Conservation (phyloP, 306 rosid genomes). For the Sindora glabra region DNA sequence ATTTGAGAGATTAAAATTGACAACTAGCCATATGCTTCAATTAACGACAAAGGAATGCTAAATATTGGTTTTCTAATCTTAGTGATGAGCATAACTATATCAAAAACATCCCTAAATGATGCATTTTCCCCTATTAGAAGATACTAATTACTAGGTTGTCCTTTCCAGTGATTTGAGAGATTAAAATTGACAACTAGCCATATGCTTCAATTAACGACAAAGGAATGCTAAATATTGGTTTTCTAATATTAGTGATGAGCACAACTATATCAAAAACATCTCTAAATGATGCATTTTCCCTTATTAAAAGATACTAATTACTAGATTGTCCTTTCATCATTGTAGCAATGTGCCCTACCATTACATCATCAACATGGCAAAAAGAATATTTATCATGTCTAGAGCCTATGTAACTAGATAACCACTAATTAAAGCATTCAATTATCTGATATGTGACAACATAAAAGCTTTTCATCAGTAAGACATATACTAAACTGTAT, state of each 20-base stretch:
- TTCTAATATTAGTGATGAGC: conserved; percentile 44
- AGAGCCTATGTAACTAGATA: conserved; percentile 75
- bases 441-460: conserved; percentile 33
- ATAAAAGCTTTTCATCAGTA: not conserved
- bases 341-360: conserved; percentile 71
- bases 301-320: conserved; percentile 63
- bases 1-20: conserved; percentile 49
- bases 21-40: conserved; percentile 66
- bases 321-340: conserved; percentile 61
- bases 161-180: conserved; percentile 59
- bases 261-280: conserved; percentile 75
- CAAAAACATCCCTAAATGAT: conserved; percentile 65
- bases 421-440: conserved; percentile 73
- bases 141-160: conserved; percentile 61
- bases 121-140: conserved; percentile 85
- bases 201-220: conserved; percentile 65
- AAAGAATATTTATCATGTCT: conserved; percentile 66
- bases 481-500: not conserved
- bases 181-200: conserved; percentile 53
- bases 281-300: conserved; percentile 80
- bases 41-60: conserved; percentile 61
- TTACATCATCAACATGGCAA: conserved; percentile 84
- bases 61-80: conserved; percentile 47
- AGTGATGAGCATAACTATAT: conserved; percentile 58
- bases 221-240: conserved; percentile 53